phyloP scores from a whole-genome alignment of 208 protist genomes.

The Trypanosoma conorhini region DNA sequence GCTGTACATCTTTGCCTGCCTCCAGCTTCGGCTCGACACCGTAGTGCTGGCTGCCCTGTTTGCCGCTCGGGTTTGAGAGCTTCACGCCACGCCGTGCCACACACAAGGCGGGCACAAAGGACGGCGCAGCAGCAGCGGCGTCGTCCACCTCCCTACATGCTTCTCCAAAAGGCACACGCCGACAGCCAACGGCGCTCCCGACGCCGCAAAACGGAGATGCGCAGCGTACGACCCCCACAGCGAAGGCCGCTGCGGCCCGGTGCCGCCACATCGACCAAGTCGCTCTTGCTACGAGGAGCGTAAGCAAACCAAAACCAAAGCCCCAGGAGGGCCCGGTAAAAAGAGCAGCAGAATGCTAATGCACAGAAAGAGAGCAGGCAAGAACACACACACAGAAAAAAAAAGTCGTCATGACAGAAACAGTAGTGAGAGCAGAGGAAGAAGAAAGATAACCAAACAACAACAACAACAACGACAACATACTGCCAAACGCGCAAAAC shows the following conservation, averaged over 20 bases:
- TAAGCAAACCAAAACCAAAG: background rate
- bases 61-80: constrained; percentile 81
- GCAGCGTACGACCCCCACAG: background rate
- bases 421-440: no score
- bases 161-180: background rate
- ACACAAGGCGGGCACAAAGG: constrained; percentile 5
- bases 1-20: constrained; percentile 84
- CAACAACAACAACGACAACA: no score
- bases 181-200: background rate
- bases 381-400: background rate
- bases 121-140: background rate
- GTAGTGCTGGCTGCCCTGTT: constrained; percentile 88
- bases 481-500: background rate
- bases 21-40: constrained; percentile 79
- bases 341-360: background rate
- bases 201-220: background rate
- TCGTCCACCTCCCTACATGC: background rate
- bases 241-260: background rate
- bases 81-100: constrained; percentile 49
- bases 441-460: background rate
- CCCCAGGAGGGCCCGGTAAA: background rate
- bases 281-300: background rate
- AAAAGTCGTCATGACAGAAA: background rate
- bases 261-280: background rate
- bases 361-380: no score